Evolutionary conservation across 2,329 filamentous ascomycete species (phyloP).

Genomic region (Clonostachys sp.): DNA sequence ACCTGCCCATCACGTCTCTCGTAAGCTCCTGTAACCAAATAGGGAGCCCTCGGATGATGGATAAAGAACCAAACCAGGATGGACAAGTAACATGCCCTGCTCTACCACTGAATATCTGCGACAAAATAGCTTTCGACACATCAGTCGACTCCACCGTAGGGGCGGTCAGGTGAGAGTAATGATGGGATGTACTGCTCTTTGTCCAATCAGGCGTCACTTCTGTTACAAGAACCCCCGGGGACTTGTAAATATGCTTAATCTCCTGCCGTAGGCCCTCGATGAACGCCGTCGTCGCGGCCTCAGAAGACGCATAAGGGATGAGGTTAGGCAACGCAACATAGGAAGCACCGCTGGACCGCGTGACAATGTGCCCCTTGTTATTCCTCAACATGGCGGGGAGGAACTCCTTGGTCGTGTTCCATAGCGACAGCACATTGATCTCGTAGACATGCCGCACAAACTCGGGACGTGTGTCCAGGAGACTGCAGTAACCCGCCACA

Average conservation of each 20-base stretch:
- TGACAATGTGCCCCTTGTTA: conserved; percentile 72
- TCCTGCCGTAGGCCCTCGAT: conserved; percentile 62
- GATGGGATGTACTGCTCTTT: too few species aligned
- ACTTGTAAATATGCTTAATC: conserved; percentile 31
- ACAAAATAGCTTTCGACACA: too few species aligned
- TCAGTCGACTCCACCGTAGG: too few species aligned
- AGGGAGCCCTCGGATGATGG: too few species aligned
- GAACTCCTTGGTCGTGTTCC: conserved; percentile 61
- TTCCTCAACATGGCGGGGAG: conserved; percentile 56
- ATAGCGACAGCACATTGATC: conserved; percentile 66
- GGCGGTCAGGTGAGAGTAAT: too few species aligned
- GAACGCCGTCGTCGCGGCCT: conserved; percentile 62
- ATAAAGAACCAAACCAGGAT: too few species aligned
- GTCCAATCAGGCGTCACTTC: too few species aligned
- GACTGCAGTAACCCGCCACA: conserved; percentile 53
- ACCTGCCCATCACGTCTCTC: too few species aligned
- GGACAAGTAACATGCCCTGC: too few species aligned
- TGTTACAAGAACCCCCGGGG: too few species aligned
- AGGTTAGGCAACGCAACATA: conserved; percentile 57
- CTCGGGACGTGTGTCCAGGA: conserved; percentile 52
- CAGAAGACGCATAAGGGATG: conserved; percentile 63
- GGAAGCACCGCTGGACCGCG: conserved; percentile 59
- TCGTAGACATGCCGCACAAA: conserved; percentile 64
- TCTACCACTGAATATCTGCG: too few species aligned
- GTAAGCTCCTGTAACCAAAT: too few species aligned